Evolutionary conservation across 495 filamentous ascomycete genomes (phyloP).

Genomic region (Xylaria intraflava): DNA sequence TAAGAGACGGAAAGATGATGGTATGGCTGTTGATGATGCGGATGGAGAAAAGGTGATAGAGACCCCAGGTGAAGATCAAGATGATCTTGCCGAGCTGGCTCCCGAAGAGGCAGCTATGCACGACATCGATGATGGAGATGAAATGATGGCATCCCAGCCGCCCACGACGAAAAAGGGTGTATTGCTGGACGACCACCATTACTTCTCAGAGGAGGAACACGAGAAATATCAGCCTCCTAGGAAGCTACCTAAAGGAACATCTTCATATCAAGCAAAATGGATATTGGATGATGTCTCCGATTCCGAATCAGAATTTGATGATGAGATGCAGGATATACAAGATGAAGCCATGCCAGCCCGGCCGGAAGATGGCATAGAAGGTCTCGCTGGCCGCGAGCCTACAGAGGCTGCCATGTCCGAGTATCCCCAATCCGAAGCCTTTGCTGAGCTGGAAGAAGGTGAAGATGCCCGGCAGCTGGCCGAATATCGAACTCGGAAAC

Average conservation of each 20-base stretch:
- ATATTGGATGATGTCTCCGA: conserved; percentile 76
- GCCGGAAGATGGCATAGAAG: conserved; percentile 74
- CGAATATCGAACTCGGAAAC: conserved; percentile 66
- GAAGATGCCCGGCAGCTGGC: conserved; percentile 75
- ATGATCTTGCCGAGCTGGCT: conserved; percentile 74
- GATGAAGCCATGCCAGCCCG: conserved; percentile 45
- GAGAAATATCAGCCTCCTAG: conserved; percentile 48
- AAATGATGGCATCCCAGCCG: conserved; percentile 37
- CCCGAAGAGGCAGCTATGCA: conserved; percentile 73
- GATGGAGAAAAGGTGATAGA: conserved; percentile 53
- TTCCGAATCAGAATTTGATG: conserved; percentile 73
- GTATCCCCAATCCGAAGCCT: conserved; percentile 85
- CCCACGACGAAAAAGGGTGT: conserved; percentile 61
- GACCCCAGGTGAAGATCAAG: conserved; percentile 64
- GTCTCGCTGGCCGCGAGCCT: conserved; percentile 56
- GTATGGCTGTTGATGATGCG: conserved; percentile 61
- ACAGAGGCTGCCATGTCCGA: conserved; percentile 79
- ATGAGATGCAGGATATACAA: conserved; percentile 59
- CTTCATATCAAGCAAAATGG: conserved; percentile 90
- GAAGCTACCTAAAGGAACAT: conserved; percentile 82
- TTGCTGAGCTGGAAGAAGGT: conserved; percentile 77
- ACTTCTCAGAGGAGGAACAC: conserved; percentile 88
- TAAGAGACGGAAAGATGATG: conserved; percentile 53
- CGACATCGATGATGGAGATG: conserved; percentile 50
- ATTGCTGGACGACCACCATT: conserved; percentile 92